phyloP scores from a whole-genome alignment of 768 basidiomycete genomes.

The Pseudohyphozyma bogoriensis region DNA sequence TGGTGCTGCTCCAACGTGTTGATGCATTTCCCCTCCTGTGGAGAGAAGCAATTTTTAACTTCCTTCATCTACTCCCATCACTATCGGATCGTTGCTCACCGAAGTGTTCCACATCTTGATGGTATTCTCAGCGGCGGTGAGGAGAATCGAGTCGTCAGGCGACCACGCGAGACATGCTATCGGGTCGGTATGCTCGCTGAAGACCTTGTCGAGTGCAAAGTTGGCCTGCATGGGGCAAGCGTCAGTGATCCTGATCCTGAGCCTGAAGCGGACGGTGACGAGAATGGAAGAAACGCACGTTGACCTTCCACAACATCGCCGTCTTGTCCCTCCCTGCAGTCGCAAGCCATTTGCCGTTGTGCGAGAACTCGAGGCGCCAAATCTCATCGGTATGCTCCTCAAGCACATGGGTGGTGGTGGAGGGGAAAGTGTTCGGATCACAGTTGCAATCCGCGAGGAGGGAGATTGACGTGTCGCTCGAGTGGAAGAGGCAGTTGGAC shows the following conservation, averaged over 20 bases:
- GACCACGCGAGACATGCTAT: slow-evolving; percentile 89
- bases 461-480: slow-evolving; percentile 55
- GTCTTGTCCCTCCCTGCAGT: slow-evolving; percentile 77
- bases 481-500: slow-evolving; percentile 76
- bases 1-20: slow-evolving; percentile 59
- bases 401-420: slow-evolving; percentile 61
- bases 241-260: not conserved
- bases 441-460: slow-evolving; percentile 80
- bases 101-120: slow-evolving; percentile 86
- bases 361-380: slow-evolving; percentile 93
- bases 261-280: not conserved
- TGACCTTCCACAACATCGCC: slow-evolving; percentile 80
- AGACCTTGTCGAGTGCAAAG: slow-evolving; percentile 41
- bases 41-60: no score
- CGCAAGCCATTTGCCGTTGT: slow-evolving; percentile 70
- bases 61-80: no score
- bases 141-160: slow-evolving; percentile 67
- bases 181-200: slow-evolving; percentile 66
- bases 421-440: slow-evolving; percentile 67
- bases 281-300: slow-evolving; percentile 46
- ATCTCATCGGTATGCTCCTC: slow-evolving; percentile 85
- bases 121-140: slow-evolving; percentile 68
- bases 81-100: no score
- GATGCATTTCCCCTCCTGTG: slow-evolving; percentile 57
- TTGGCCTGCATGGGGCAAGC: slow-evolving; percentile 43